These are phyloP conservation scores for Trametes hirsuta DNA, from an alignment of 1,284 basidiomycete species.

Conservation along the genomic window DNA sequence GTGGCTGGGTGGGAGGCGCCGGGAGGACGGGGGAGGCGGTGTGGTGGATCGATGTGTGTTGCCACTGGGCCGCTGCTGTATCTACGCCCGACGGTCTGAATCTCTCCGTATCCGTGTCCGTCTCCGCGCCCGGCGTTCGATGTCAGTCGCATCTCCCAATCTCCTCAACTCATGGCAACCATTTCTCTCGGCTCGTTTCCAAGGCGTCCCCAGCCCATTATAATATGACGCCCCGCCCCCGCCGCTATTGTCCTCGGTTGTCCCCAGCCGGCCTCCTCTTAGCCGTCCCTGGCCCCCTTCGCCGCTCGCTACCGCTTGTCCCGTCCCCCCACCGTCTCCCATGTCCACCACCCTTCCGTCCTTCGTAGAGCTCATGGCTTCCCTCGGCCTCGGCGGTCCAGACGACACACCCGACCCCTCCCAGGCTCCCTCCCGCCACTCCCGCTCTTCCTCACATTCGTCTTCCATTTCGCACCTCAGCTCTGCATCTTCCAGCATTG, in stretches of 20 bases:
- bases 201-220: constrained; percentile 27
- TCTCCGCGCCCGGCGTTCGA: constrained; percentile 1
- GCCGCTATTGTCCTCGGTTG: constrained; percentile 26
- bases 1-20: neutral
- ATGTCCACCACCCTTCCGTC: constrained; percentile 74
- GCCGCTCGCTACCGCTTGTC: constrained; percentile 25
- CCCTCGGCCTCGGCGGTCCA: constrained; percentile 66
- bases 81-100: constrained; percentile 2
- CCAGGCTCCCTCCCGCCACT: constrained; percentile 28
- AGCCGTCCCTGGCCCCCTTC: neutral
- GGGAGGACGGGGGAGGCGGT: neutral
- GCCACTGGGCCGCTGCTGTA: constrained; percentile 1
- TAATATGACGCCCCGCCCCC: constrained; percentile 35
- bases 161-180: constrained; percentile 34
- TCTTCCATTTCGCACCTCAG: constrained; percentile 36
- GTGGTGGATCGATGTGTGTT: constrained; percentile 2
- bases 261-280: constrained; percentile 32
- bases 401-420: constrained; percentile 30
- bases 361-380: constrained; percentile 82
- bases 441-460: constrained; percentile 44
- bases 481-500: constrained; percentile 33
- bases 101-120: constrained; percentile 5
- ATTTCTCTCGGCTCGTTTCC: constrained; percentile 35
- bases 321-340: constrained; percentile 19
- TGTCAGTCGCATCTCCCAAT: constrained; percentile 24